A percentile compares a stretch with the other conserved stretches of the same genome.
Conservation (phyloP, 495 filamentous ascomycete species). For the Endocarpon pusillum region DNA sequence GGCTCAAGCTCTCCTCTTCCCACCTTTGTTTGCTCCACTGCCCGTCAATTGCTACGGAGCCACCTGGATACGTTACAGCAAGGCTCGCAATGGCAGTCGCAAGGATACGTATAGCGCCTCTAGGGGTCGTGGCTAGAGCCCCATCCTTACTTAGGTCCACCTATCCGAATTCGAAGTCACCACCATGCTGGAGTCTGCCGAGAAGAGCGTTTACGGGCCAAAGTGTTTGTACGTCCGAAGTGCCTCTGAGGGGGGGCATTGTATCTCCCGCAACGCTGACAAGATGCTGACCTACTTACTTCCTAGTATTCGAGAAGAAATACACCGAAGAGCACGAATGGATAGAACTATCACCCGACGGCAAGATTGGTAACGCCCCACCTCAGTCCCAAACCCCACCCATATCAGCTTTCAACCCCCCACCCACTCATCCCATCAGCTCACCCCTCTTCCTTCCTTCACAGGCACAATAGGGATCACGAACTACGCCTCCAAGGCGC, state of each 20-base stretch:
- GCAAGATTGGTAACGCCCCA: slow-evolving; percentile 17
- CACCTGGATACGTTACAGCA: neutral
- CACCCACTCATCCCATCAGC: neutral
- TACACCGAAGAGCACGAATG: slow-evolving; percentile 98
- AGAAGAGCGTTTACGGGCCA: neutral
- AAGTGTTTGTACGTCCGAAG: neutral
- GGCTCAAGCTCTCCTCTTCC: neutral
- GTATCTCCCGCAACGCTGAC: neutral
- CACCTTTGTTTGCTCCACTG: neutral
- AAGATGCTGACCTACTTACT: neutral
- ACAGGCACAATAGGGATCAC: slow-evolving; percentile 75
- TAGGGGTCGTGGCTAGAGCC: neutral
- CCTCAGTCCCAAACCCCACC: slow-evolving; percentile 6
- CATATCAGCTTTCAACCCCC: slow-evolving; percentile 14
- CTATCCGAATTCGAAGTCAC: neutral
- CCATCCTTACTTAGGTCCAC: neutral
- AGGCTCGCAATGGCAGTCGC: too few species aligned
- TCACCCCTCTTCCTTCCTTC: slow-evolving; percentile 1
- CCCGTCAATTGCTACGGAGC: neutral
- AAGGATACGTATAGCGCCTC: neutral
- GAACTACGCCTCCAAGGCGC: slow-evolving; percentile 69
- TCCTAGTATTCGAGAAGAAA: slow-evolving; percentile 28
- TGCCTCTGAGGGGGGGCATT: slow-evolving; percentile 4
- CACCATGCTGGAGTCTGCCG: neutral
- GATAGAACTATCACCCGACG: slow-evolving; percentile 69